phyloP scores from a whole-genome alignment of 805 yeast species.

The Starmera pachycereana region DNA sequence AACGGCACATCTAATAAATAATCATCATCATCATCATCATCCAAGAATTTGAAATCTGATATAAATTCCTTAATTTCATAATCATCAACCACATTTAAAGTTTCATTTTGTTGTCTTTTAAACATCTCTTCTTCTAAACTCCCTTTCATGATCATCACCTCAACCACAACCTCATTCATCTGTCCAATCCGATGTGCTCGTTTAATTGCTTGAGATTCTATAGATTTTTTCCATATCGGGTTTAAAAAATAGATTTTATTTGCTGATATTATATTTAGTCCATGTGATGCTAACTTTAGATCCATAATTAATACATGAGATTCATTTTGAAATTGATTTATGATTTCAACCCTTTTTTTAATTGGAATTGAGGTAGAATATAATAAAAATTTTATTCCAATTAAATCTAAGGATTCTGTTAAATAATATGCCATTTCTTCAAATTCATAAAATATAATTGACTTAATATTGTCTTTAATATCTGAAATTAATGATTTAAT shows the following conservation, averaged over 20 bases:
- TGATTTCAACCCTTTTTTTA: slow-evolving; percentile 38
- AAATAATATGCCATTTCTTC: slow-evolving; percentile 63
- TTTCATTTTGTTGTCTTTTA: slow-evolving; percentile 21
- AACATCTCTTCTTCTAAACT: slow-evolving; percentile 66
- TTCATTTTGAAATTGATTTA: slow-evolving; percentile 38
- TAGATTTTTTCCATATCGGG: slow-evolving; percentile 60
- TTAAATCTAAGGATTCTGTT: slow-evolving; percentile 50
- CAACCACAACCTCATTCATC: slow-evolving; percentile 51
- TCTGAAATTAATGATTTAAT: slow-evolving; percentile 44
- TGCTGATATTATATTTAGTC: slow-evolving; percentile 57
- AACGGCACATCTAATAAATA: slow-evolving; percentile 28
- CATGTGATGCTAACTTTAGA: slow-evolving; percentile 56
- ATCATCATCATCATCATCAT: slow-evolving; percentile 6
- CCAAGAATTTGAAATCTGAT: slow-evolving; percentile 37
- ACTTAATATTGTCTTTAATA: slow-evolving; percentile 35
- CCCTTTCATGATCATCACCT: slow-evolving; percentile 49
- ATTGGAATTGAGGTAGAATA: slow-evolving; percentile 53
- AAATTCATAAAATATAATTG: slow-evolving; percentile 59
- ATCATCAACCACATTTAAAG: slow-evolving; percentile 44
- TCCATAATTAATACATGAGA: slow-evolving; percentile 52
- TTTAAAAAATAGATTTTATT: slow-evolving; percentile 60
- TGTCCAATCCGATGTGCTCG: slow-evolving; percentile 76
- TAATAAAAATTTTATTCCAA: slow-evolving; percentile 51
- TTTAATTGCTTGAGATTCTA: slow-evolving; percentile 69
- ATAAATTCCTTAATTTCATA: slow-evolving; percentile 47